Conservation (phyloP, 768 basidiomycete genomes). For the Pleurotus eryngii region DNA sequence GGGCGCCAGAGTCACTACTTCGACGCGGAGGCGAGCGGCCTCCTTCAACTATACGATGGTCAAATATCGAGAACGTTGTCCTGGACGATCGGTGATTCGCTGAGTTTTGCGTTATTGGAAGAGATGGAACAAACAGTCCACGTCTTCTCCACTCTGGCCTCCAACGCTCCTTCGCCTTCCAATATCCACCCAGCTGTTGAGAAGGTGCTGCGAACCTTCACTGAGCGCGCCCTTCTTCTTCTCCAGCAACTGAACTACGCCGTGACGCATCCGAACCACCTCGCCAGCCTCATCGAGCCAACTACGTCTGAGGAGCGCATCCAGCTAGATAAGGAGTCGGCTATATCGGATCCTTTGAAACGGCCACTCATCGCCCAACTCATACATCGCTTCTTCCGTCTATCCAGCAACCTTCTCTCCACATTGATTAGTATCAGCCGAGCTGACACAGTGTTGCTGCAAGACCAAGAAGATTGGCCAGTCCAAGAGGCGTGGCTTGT, state of each 20-base stretch:
- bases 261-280: conserved; percentile 85
- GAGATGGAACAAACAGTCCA: conserved; percentile 81
- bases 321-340: conserved; percentile 60
- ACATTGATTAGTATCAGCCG: conserved; percentile 69
- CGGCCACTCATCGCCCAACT: conserved; percentile 72
- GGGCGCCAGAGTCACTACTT: conserved; percentile 74
- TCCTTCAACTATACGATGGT: conserved; percentile 80
- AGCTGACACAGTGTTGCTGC: conserved; percentile 64
- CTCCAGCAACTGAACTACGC: conserved; percentile 90
- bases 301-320: conserved; percentile 72
- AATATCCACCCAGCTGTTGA: conserved; percentile 49
- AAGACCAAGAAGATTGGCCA: conserved; percentile 71
- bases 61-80: conserved; percentile 75
- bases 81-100: conserved; percentile 78
- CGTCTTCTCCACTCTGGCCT: conserved; percentile 73
- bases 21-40: conserved; percentile 79
- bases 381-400: conserved; percentile 65
- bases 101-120: conserved; percentile 75
- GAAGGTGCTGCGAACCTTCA: conserved; percentile 68
- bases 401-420: conserved; percentile 67
- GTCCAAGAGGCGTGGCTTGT: conserved; percentile 63
- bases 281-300: conserved; percentile 79
- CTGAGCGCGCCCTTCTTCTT: conserved; percentile 63
- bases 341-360: conserved; percentile 58
- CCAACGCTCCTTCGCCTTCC: conserved; percentile 43